Evolutionary conservation across 495 filamentous ascomycete genomes (phyloP).

Genomic region (Hyaloscypha hepaticicola): DNA sequence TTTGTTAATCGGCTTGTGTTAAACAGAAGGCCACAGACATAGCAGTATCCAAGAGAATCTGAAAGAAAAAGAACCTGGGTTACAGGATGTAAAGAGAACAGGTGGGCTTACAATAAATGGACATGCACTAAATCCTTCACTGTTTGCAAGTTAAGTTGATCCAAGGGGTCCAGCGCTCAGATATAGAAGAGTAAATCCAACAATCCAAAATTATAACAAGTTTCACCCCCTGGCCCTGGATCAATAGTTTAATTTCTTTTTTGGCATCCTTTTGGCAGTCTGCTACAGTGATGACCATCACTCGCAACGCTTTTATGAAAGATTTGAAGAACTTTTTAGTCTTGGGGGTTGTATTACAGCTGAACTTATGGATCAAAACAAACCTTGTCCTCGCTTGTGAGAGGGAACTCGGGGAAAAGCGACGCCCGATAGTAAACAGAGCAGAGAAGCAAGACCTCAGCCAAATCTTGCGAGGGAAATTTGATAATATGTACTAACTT

Average conservation of each 20-base stretch:
- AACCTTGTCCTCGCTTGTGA: slow-evolving; percentile 1
- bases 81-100: no score
- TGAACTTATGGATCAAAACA: not conserved
- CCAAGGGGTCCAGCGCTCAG: not conserved
- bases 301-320: not conserved
- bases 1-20: no score
- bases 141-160: not conserved
- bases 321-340: not conserved
- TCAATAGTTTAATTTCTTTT: not conserved
- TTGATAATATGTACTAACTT: not conserved
- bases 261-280: no score
- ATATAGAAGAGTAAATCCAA: not conserved
- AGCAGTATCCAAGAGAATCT: no score
- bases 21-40: no score
- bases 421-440: not conserved
- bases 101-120: not conserved
- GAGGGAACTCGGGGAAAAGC: not conserved
- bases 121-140: not conserved
- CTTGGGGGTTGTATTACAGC: not conserved
- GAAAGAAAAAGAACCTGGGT: no score
- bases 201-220: not conserved
- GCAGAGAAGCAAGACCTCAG: not conserved
- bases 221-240: not conserved
- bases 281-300: not conserved
- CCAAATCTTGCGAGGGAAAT: not conserved